These are phyloP conservation scores for Euptelea pleiosperma DNA, from an alignment of 164 flowering plant species.

Conservation along the genomic window DNA sequence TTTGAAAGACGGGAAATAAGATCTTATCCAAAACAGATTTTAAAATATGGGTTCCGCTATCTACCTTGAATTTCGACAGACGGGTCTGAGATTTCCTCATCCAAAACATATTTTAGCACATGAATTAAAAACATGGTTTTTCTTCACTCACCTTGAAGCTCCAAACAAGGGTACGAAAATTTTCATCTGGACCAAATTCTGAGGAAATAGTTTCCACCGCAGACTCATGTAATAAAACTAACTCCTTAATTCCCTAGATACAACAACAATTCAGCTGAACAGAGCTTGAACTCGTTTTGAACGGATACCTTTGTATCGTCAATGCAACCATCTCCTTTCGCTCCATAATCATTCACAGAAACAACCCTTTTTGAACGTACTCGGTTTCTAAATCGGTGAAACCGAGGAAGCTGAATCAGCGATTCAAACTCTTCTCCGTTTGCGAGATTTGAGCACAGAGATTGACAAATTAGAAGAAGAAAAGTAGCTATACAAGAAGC, in stretches of 20 bases:
- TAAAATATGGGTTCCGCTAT: background rate
- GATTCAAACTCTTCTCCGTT: constrained; percentile 30
- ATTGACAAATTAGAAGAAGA: constrained; percentile 7
- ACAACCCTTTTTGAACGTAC: constrained; percentile 31
- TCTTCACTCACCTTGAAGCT: background rate
- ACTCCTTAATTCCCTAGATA: background rate
- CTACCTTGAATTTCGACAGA: background rate
- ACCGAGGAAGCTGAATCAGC: constrained; percentile 40
- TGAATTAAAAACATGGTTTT: background rate
- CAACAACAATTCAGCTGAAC: background rate
- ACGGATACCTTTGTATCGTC: constrained; percentile 55
- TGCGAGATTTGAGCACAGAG: background rate
- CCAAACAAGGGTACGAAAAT: background rate
- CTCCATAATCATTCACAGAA: constrained; percentile 52
- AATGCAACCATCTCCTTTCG: constrained; percentile 57
- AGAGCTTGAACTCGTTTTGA: background rate
- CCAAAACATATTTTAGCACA: no score
- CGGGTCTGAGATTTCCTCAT: background rate
- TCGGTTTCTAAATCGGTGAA: constrained; percentile 18
- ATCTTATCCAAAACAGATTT: background rate
- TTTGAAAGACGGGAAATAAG: background rate
- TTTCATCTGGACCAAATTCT: background rate
- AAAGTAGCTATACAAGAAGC: background rate
- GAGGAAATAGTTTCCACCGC: background rate
- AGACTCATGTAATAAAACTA: background rate